Evolutionary conservation across 2,329 filamentous ascomycete species (phyloP), one percentile per base, ranked within the genome.

Genomic region (Aspergillus amoenus): DNA sequence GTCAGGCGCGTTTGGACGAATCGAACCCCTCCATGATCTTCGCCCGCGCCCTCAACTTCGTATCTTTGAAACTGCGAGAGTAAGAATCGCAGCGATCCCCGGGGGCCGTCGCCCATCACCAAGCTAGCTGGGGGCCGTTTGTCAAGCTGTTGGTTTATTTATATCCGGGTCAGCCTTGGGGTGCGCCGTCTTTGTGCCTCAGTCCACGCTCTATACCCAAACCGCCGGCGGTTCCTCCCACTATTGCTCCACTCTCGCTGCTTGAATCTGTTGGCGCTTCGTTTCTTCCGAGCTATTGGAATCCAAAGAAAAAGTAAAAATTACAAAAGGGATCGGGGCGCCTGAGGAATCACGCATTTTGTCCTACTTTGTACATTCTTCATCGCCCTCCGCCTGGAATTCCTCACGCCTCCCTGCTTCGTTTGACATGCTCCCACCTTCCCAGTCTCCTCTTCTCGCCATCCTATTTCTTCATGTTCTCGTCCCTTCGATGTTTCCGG

Each of bases 341-440:
- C 30, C 39, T 30, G 50, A 15, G 27, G 39, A 27, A 52, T 24
- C 32, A 27, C 34, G 39, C 34, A 40, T 47, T 43, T 30, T 39
- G 41, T 53, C 61, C 59, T 62, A 58, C 60, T 58, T 61, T 52
- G 56, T 62, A 60, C 63, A 64, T 62, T 61, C 63, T 48, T 24
- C 46, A 46, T 42, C 48, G 55, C 37, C 47, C 32, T 43, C 52
- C 24, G 52, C 51, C 45, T 48, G 55, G 52, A 44, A 49, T 60
- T 52, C 52, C 53, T 37, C 21, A 48, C 34, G 56, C 34, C 40
- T 56, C 56, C 44, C 42, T 22, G 47, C 30, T 44, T 52, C 58
- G 52, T 57, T 66, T 63, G 62, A 59, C 56, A 63, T 66, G 59
- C 55, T 53, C 59, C 53, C 42, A 59, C 51, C 57, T 55, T 46